These are phyloP conservation scores for Arachnopeziza araneosa DNA, from an alignment of 2,329 filamentous ascomycete species.

Conservation along the genomic window DNA sequence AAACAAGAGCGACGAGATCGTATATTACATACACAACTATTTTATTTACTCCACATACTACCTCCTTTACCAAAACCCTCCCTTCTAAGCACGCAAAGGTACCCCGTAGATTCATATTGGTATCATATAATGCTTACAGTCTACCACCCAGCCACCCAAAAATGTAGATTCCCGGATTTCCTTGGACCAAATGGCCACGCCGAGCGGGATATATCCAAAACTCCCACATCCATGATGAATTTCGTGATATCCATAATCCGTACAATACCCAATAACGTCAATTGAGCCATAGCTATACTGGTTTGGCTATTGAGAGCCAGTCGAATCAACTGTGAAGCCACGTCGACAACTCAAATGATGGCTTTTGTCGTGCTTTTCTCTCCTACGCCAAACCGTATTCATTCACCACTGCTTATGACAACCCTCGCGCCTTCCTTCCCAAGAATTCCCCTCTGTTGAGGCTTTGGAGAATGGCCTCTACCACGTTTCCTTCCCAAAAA, in stretches of 20 bases:
- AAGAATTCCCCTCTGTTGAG: slow-evolving; percentile 85
- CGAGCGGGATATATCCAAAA: background rate
- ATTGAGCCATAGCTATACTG: background rate
- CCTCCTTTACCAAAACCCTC: background rate
- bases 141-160: background rate
- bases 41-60: too few species aligned
- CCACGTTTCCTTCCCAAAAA: slow-evolving; percentile 89
- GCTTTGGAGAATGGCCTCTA: slow-evolving; percentile 85
- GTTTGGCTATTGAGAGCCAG: background rate
- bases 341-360: background rate
- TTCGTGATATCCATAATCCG: background rate
- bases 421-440: slow-evolving; percentile 92
- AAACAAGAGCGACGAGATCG: background rate
- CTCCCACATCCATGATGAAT: background rate
- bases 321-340: background rate
- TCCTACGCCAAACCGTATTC: background rate
- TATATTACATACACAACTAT: background rate
- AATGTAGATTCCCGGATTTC: background rate
- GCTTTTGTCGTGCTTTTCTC: background rate
- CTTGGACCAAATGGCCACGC: background rate
- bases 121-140: background rate
- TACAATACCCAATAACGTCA: background rate
- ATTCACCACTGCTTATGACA: slow-evolving; percentile 56
- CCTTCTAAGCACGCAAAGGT: background rate
- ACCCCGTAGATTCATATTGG: background rate